phyloP scores from a whole-genome alignment of 768 basidiomycete species.

The Macrolepiota albuminosa region DNA sequence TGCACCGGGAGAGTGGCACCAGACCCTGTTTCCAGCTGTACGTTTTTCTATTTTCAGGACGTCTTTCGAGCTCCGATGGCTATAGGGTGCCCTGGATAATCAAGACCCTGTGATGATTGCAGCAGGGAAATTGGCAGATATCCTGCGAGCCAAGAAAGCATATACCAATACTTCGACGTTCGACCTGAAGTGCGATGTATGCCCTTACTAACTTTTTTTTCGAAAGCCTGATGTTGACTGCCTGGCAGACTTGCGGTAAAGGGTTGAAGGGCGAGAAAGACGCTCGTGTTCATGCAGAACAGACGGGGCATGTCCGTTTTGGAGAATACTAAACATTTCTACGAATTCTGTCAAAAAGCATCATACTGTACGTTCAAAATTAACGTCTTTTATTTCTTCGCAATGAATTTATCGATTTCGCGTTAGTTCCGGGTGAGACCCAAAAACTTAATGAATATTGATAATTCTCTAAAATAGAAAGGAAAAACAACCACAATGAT shows the following conservation, averaged over 20 bases:
- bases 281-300: slow-evolving; percentile 80
- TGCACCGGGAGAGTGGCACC: slow-evolving; percentile 85
- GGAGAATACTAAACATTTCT: slow-evolving; percentile 60
- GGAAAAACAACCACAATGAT: too few species aligned
- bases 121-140: slow-evolving; percentile 65
- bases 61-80: background rate
- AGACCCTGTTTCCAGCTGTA: slow-evolving; percentile 71
- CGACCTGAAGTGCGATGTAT: slow-evolving; percentile 82
- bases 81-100: slow-evolving; percentile 27
- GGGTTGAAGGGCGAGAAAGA: slow-evolving; percentile 94
- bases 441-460: too few species aligned
- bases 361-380: too few species aligned
- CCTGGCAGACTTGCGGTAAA: slow-evolving; percentile 65
- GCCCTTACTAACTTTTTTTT: slow-evolving; percentile 18
- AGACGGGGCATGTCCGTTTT: slow-evolving; percentile 82
- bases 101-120: slow-evolving; percentile 57
- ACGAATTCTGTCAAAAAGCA: too few species aligned
- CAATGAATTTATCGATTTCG: too few species aligned
- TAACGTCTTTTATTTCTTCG: too few species aligned
- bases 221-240: background rate
- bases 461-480: too few species aligned
- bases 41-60: slow-evolving; percentile 16
- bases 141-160: slow-evolving; percentile 71
- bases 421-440: too few species aligned
- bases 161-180: slow-evolving; percentile 93